Percentiles rank a stretch among this genome's conserved stretches.
These are phyloP conservation scores for Lodderomyces jiufengensis DNA, from an alignment of 1,139 yeast genomes.

Conservation along the genomic window DNA sequence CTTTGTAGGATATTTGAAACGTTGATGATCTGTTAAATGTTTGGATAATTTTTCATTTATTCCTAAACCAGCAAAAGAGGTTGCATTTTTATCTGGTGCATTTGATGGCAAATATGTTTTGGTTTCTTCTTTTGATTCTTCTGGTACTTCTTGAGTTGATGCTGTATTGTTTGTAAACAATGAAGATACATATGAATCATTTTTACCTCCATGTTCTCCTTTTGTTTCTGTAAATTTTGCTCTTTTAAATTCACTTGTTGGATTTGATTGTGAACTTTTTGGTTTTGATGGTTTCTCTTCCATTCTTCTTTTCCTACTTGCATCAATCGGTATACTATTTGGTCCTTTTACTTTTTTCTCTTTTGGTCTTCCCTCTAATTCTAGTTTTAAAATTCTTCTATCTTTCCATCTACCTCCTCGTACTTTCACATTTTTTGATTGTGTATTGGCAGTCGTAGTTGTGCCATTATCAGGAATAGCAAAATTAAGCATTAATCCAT, in stretches of 20 bases:
- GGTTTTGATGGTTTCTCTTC: constrained; percentile 4
- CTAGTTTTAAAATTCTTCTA: constrained; percentile 56
- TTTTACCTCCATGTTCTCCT: constrained; percentile 50
- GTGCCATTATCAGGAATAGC: constrained; percentile 33
- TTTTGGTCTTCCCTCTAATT: constrained; percentile 42
- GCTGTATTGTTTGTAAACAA: constrained; percentile 70
- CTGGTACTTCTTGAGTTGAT: constrained; percentile 6
- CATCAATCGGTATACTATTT: constrained; percentile 32
- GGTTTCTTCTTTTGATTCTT: constrained; percentile 17
- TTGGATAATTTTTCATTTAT: constrained; percentile 50
- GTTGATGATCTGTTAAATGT: constrained; percentile 57
- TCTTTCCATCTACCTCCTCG: constrained; percentile 82
- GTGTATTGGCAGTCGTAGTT: constrained; percentile 8
- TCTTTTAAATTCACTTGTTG: constrained; percentile 17
- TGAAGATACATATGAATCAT: constrained; percentile 73
- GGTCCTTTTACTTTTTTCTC: constrained; percentile 31
- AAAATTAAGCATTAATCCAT: constrained; percentile 66
- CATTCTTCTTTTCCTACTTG: constrained; percentile 12
- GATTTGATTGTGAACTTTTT: constrained; percentile 9
- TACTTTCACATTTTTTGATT: constrained; percentile 31
- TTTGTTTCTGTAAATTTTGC: constrained; percentile 36
- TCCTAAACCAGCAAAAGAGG: constrained; percentile 71
- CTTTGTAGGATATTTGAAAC: constrained; percentile 71
- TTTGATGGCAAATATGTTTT: constrained; percentile 60
- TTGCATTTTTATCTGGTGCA: constrained; percentile 73